These are phyloP conservation scores for Sutorius eximius DNA, from an alignment of 1,284 basidiomycete genomes.

Conservation along the genomic window DNA sequence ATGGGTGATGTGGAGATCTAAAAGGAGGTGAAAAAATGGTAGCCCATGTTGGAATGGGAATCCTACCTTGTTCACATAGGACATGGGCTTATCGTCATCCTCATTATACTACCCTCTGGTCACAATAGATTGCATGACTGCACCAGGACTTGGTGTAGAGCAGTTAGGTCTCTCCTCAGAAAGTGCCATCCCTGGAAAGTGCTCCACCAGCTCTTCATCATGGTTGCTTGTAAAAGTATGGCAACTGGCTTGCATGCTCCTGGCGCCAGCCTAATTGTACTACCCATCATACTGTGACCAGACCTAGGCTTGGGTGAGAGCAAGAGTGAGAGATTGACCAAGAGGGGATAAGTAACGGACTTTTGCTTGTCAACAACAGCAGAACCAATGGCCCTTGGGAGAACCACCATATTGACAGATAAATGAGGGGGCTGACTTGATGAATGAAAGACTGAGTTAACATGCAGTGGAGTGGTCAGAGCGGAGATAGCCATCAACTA, in stretches of 20 bases:
- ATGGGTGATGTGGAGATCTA: slow-evolving; percentile 88
- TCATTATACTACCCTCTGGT: slow-evolving; percentile 49
- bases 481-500: slow-evolving; percentile 66
- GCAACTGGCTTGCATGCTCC: slow-evolving; percentile 86
- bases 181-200: slow-evolving; percentile 67
- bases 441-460: slow-evolving; percentile 60
- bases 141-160: slow-evolving; percentile 51
- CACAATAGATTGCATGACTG: slow-evolving; percentile 50
- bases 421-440: slow-evolving; percentile 46
- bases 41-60: slow-evolving; percentile 7
- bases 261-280: slow-evolving; percentile 70
- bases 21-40: slow-evolving; percentile 3
- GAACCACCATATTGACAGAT: slow-evolving; percentile 56
- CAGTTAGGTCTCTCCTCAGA: slow-evolving; percentile 57
- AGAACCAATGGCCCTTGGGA: slow-evolving; percentile 65
- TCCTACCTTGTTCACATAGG: slow-evolving; percentile 67
- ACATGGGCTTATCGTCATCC: slow-evolving; percentile 81
- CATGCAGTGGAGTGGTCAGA: slow-evolving; percentile 78
- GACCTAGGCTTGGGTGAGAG: slow-evolving; percentile 64
- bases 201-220: slow-evolving; percentile 75
- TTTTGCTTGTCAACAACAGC: slow-evolving; percentile 74
- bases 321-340: too few species aligned
- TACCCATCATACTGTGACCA: slow-evolving; percentile 42
- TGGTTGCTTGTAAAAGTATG: slow-evolving; percentile 79
- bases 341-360: slow-evolving; percentile 80